Evolutionary conservation across 2,329 filamentous ascomycete genomes (phyloP), one percentile per base, ranked within the genome.

Genomic region (Chaetothyriales sp.): DNA sequence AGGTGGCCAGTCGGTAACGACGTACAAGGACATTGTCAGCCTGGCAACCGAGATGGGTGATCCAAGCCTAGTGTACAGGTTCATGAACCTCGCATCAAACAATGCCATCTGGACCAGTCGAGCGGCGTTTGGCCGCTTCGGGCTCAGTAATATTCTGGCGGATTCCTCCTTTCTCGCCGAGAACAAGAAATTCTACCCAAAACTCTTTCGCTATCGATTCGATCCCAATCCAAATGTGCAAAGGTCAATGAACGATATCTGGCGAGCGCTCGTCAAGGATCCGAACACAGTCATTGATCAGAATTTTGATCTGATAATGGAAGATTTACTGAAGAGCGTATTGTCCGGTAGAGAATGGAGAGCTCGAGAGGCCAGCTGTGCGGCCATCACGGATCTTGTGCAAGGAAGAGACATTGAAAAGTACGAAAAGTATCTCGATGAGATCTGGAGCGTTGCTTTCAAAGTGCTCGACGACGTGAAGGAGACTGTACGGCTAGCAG

Each of bases 381-480:
- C 85, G 40, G 92, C 92, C 2, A 83, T 97, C 53, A 82, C 85
- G 0, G 89, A 97, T 64, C 75, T 98, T 1, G 78, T 97, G 6
- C 86, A 92, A 59, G 89, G 89, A 0, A 78, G 86, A 25, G 80
- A 82, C 1, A 82, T 86, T 54, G 71, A 75, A 28, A 80, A 83
- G 67, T 97, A 95, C 61, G 86, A 90, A 60, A 80, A 81, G 53
- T 89, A 92, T 63, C 84, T 97, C 48, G 78, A 83, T 50, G 79
- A 88, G 18, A 88, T 97, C 47, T 95, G 92, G 84, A 79, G 78
- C 9, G 80, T 85, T 25, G 85, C 88, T 0, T 85, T 97, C 67
- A 94, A 88, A 63, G 89, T 98, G 0, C 74, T 97, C 5, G 92
- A 98, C 66, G 92, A 98, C 66, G 94, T 97, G 66, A 98, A 98